Base-by-base conservation (phyloP, 2,329 filamentous ascomycete species). In the Paradendryphiella salina region DNA sequence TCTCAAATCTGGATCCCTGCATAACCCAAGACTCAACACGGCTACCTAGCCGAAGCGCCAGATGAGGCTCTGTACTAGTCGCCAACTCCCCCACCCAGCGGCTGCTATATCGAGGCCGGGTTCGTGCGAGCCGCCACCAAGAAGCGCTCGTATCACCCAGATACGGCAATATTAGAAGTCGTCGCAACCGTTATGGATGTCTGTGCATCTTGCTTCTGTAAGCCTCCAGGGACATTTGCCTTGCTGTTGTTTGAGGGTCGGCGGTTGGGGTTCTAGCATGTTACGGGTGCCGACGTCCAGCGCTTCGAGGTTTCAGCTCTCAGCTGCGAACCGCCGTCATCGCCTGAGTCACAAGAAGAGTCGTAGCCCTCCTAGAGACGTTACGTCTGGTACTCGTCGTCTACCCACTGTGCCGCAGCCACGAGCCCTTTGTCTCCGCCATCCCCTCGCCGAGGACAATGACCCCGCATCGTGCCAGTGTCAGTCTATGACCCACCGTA, bases 1-100 rank as follows among this genome's bases (percentile, higher is more conserved):
- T 56, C 39, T 59, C 51, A 45, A 52, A 51, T 33, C 41, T 45
- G 10, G 31, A 17, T 46, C 44, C 50, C 46, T 48, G 37, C 46
- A 42, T 42, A 15, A 26, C n/a, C 33, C 26, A n/a, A 17, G 15
- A n/a, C 33, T 31, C 18, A n/a, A 34, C 34, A 29, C 15, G 46
- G 31, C 4, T 39, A 38, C 33, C 40, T 52, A 48, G 39, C 43
- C 40, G 46, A 57, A 53, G 59, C 57, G 65, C 67, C 59, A 41
- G 43, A 60, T 67, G 67, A 59, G 67, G 67, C 66, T 71, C 63
- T 63, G 56, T 58, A 52, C 55, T 50, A 48, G 51, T 59, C 49
- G 54, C 56, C 52, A 50, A 32, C 46, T 38, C 37, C 37, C 50
- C 42, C 52, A 45, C 56, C 46, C 50, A 54, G 57, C 62, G 59